phyloP scores from a whole-genome alignment of 345 rosid genomes.

The Populus tremula region DNA sequence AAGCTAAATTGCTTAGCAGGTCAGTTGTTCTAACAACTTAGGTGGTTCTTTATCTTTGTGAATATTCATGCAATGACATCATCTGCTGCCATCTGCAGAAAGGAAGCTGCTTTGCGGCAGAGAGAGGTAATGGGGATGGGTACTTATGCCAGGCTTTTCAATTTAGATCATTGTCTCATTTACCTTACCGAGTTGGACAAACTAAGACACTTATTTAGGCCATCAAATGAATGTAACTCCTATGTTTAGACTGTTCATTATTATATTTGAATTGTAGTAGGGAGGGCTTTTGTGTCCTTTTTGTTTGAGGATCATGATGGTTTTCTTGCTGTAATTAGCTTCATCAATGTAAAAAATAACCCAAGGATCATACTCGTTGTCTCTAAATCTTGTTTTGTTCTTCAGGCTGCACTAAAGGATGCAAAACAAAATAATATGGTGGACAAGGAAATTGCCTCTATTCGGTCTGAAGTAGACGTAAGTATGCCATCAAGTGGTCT shows the following conservation, averaged over 20 bases:
- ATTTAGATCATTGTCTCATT: slow-evolving; percentile 14
- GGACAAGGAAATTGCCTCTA: slow-evolving; percentile 27
- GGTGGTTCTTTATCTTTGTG: background rate
- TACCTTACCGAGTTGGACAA: slow-evolving; percentile 6
- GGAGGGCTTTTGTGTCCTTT: background rate
- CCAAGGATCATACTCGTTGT: background rate
- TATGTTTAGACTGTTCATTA: background rate
- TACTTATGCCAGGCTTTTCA: background rate
- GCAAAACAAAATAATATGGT: slow-evolving; percentile 22
- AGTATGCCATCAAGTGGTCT: background rate
- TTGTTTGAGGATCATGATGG: background rate
- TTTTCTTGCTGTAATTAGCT: background rate
- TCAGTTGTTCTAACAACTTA: slow-evolving; percentile 2
- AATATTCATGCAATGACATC: background rate
- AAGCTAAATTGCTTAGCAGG: slow-evolving; percentile 37
- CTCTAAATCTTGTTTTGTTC: background rate
- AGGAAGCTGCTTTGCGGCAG: slow-evolving; percentile 35
- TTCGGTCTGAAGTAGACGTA: slow-evolving; percentile 26
- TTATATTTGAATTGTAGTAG: background rate
- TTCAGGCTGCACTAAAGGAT: slow-evolving; percentile 31
- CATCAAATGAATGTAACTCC: background rate
- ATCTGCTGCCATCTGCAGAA: slow-evolving; percentile 21
- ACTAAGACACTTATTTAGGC: background rate
- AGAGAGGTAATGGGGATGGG: slow-evolving; percentile 25
- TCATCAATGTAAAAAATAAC: background rate